Base-by-base conservation (phyloP, 805 yeast genomes). In the Kazachstania taianensis region DNA sequence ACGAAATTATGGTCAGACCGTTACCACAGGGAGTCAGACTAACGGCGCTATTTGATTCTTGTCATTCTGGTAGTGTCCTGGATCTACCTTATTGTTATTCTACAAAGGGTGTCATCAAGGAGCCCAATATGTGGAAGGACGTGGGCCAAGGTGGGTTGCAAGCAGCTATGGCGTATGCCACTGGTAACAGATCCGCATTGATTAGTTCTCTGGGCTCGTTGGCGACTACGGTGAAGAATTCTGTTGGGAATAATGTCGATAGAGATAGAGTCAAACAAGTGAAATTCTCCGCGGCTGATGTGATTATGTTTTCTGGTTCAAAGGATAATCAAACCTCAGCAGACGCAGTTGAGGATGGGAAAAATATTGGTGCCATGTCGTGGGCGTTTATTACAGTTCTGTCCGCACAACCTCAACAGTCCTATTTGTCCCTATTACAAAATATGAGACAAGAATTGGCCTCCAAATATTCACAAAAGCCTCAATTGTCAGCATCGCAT, bases 301-400 rank as follows among this genome's bases (percentile, higher is more conserved):
- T 78, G 14, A 71, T 83, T 17, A 70, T 75, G 59, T 62, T 83
- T 37, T 75, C 85, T 3, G 94, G 94, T 5, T 84, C 94, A 45
- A 81, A 80, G 53, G 94, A 83, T 58, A 68, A 72, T 35, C 94
- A 83, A 59, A 83, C 94, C 0, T 72, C 80, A 22, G 94, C 94
- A 5, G 94, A 83, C 57, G 81, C 94, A 0, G 65, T 63, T 15
- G 84, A 79, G 51, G 75, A 73, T 26, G 86, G 87, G 19, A 61
- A 58, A 9, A 72, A 76, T 28, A 81, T 92, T 0, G 94, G 94
- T 39, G 94, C 94, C 4, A 78, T 83, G 82, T 78, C 86, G 17
- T 81, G 74, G 61, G 79, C 94, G 1, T 81, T 84, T 49, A 66
- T 81, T 31, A 65, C 67, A 41, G 87, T 81, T 7, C 59, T 83